A percentile compares a stretch with the other conserved stretches of the same genome.
These are phyloP conservation scores for Cyberlindnera saturnus DNA, from an alignment of 805 yeast genomes.

Conservation along the genomic window DNA sequence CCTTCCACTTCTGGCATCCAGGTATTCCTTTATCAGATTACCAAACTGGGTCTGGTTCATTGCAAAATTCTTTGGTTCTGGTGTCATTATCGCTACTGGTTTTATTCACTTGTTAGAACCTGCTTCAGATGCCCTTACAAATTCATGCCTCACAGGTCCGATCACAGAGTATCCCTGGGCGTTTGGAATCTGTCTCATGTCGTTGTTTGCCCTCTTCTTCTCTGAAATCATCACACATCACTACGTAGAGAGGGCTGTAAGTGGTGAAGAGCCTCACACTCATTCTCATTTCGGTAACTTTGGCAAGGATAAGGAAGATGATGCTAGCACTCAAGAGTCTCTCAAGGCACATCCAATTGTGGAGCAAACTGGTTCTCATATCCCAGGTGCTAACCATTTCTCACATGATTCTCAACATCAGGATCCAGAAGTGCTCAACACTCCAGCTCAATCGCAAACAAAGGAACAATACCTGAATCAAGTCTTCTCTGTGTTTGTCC, in stretches of 20 bases:
- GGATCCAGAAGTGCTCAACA: conserved; percentile 36
- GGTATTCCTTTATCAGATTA: conserved; percentile 49
- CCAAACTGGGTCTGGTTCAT: conserved; percentile 61
- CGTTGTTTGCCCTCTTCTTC: conserved; percentile 40
- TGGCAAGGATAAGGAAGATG: conserved; percentile 12
- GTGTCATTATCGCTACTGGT: conserved; percentile 78
- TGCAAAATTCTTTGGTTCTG: conserved; percentile 76
- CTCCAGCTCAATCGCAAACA: conserved; percentile 29
- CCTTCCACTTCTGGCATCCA: conserved; percentile 58
- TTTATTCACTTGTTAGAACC: conserved; percentile 71
- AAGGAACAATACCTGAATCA: conserved; percentile 51
- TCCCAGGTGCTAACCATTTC: conserved; percentile 33
- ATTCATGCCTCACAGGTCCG: conserved; percentile 58
- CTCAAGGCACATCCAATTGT: not conserved
- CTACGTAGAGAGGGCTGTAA: conserved; percentile 30
- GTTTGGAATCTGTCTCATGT: conserved; percentile 44
- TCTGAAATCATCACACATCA: conserved; percentile 43
- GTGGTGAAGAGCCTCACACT: conserved; percentile 29
- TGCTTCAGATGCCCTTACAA: conserved; percentile 51
- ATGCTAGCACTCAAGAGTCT: conserved; percentile 7
- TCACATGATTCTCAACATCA: conserved; percentile 37
- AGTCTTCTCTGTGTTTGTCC: conserved; percentile 46
- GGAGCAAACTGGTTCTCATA: not conserved
- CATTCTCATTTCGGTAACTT: conserved; percentile 53
- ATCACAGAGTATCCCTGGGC: conserved; percentile 52